Base-by-base conservation (phyloP, 129 eudicot species). In the Centrapalus pauciflorus region DNA sequence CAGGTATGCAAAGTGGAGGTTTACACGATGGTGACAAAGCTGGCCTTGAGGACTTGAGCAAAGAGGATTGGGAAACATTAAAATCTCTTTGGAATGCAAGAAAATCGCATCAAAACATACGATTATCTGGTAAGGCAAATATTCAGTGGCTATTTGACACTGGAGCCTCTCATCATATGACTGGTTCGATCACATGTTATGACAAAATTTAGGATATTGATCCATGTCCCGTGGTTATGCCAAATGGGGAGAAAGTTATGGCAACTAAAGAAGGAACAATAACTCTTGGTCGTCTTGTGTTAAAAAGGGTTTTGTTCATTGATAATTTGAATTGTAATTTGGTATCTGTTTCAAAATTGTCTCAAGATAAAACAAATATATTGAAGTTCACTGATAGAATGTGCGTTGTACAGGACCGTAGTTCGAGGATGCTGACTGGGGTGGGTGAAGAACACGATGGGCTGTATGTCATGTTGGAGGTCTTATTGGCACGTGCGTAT, bases 351-450 rank as follows among this genome's bases (percentile, higher is more conserved):
- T 32, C 49, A 10, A 35, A 68, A 52, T 24, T 68, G 14, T 4
- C 21, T 5, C 7, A 2, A 14, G 51, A 52, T n/a, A 2, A 12
- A 7, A 24, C 20, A 32, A 10, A 21, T 12, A 10, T 13, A 10
- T 9, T 32, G 2, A 48, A 68, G 14, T 50, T 68, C 35, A 51
- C 64, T 68, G 26, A 52, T 13, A 9, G 20, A 4, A 3, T 68
- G 4, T 68, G 73, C 34, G 52, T 54, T 50, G 34, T 68, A 0
- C 51, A 51, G 64, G 72, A 65, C 71, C 58, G 12, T 2, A 28
- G n/a, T 5, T 17, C 41, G 71, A 65, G n/a, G 71, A 65, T 1
- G 58, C 8, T 46, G 40, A 65, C 48, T 65, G 71, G 58, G 4
- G 25, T 24, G 71, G 71, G 72, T 48, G 61, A 66, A 16, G 26